Conservation (phyloP, 129 eudicot genomes). For the Flaveria trinervia region DNA sequence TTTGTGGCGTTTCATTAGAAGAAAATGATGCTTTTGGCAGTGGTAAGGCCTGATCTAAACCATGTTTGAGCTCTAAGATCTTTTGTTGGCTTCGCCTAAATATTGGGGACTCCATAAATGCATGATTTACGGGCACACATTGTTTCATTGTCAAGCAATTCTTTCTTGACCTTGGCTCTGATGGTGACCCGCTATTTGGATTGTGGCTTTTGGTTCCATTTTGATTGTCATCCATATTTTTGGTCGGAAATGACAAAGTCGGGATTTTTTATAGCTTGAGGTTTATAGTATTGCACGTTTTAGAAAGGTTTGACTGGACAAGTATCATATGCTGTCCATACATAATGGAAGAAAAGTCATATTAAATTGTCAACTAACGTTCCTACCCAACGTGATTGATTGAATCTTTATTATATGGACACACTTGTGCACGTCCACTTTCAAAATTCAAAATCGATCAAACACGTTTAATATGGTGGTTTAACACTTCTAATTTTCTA, state of each 20-base stretch:
- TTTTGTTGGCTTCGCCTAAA: conserved; percentile 50
- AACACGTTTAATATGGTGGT: background rate
- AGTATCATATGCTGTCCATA: background rate
- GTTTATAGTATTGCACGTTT: background rate
- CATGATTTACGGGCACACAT: too few species aligned
- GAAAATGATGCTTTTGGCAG: conserved; percentile 33
- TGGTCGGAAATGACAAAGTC: background rate
- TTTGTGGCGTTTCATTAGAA: too few species aligned
- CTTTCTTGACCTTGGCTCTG: conserved; percentile 49
- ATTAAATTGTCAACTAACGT: background rate
- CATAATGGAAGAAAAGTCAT: background rate
- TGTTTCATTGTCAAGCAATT: conserved; percentile 45
- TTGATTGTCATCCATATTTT: background rate
- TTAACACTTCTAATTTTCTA: background rate
- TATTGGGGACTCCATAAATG: background rate
- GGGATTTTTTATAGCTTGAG: background rate
- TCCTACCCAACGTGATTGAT: background rate
- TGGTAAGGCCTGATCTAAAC: conserved; percentile 52
- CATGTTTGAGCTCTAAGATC: conserved; percentile 51
- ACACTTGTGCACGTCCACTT: background rate
- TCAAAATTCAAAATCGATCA: background rate
- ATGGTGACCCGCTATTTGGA: conserved; percentile 60
- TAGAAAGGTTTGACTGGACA: background rate
- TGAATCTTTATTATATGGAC: background rate
- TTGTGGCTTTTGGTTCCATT: conserved; percentile 21